Evolutionary conservation across 1,139 yeast species (phyloP).

Genomic region (Saccharomyces hybrid): DNA sequence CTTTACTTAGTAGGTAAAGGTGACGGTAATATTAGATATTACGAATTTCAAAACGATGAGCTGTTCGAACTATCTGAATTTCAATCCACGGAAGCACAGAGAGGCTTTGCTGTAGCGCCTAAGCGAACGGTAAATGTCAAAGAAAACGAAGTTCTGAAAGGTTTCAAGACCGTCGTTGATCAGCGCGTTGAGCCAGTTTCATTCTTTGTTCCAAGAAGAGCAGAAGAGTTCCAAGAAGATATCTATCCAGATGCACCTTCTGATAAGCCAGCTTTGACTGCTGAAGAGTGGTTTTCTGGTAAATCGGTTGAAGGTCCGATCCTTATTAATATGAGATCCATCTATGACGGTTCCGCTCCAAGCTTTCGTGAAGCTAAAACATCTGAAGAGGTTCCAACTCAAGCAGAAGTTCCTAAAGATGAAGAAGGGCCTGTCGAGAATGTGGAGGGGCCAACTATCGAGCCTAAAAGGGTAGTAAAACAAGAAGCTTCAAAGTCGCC

Average conservation of each 20-base stretch:
- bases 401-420: conserved; percentile 35
- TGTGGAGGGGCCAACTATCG: too few species aligned
- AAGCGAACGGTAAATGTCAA: conserved; percentile 68
- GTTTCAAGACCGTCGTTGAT: conserved; percentile 81
- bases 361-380: conserved; percentile 31
- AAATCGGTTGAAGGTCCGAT: conserved; percentile 78
- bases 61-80: conserved; percentile 77
- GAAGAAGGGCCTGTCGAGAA: too few species aligned
- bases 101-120: conserved; percentile 90
- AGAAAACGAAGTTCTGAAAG: conserved; percentile 75
- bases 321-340: conserved; percentile 62
- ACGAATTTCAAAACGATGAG: conserved; percentile 76
- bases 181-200: conserved; percentile 79
- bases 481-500: too few species aligned
- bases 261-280: conserved; percentile 64
- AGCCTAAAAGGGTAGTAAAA: too few species aligned
- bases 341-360: conserved; percentile 69
- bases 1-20: conserved; percentile 94
- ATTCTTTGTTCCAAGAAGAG: conserved; percentile 85
- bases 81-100: conserved; percentile 84
- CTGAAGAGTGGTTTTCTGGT: conserved; percentile 75
- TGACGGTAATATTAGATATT: conserved; percentile 94
- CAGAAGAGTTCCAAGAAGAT: conserved; percentile 87
- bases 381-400: conserved; percentile 27
- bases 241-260: conserved; percentile 91